Evolutionary conservation across 192 early-diverging fungal genomes (phyloP), one percentile per base, ranked within the genome.

Genomic region (Phycomyces blakesleeanus): DNA sequence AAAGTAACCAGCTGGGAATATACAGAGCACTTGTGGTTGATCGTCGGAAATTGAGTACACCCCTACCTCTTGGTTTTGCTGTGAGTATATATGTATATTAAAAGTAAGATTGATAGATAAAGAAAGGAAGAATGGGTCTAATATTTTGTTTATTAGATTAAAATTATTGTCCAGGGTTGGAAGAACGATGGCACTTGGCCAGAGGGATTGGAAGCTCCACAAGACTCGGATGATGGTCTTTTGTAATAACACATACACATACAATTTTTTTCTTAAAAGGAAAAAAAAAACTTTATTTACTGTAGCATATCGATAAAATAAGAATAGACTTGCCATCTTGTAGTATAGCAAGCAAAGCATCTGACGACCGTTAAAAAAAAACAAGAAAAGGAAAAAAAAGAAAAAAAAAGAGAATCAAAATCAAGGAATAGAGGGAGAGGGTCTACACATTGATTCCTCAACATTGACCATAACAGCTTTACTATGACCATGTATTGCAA

Each of bases 151-250:
- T 16, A 20, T 56, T 57, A 83, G 81, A 73, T 83, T 37, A 72
- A 77, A 25, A 69, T 83, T 15, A 58, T 83, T 49, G 77, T 83
- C 4, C 73, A 72, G 44, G 81, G 81, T 15, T 83, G 81, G 81
- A 77, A 83, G 57, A 65, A 79, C 29, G 78, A 83, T 59, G 81
- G 81, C 4, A 55, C 76, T 58, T 83, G 78, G 78, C 76, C 68
- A 56, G 71, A 77, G 47, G 75, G 63, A 39, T 69, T 77, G 62
- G 61, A 64, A 5, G 76, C 67, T 34, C 70, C 72, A 38, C 49
- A 27, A 16, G 60, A 66, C 49, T 34, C 29, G 2, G 29, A 34
- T 34, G 29, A 34, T 34, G 29, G 29, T 34, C 29, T 34, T 34
- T 34, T 67, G 42, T 14, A 34, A 59, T 21, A 18, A n/a, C 15